Percentiles rank a stretch among this genome's conserved stretches.
These are phyloP conservation scores for Leccinum sublutescens DNA, from an alignment of 768 basidiomycete genomes.

Conservation along the genomic window DNA sequence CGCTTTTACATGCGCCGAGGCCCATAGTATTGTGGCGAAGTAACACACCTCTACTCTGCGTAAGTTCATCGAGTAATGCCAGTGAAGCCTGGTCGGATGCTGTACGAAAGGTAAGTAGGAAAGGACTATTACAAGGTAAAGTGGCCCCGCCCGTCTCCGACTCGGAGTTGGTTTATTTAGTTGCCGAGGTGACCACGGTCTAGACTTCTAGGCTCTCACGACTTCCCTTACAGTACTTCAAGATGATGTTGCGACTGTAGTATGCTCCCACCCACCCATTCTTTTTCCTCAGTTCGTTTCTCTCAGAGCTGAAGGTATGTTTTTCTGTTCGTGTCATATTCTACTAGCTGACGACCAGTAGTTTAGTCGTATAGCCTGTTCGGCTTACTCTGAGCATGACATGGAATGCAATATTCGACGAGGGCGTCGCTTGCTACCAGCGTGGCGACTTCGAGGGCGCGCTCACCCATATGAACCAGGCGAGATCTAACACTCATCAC, in stretches of 20 bases:
- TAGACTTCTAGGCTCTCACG: neutral
- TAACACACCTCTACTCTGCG: conserved; percentile 29
- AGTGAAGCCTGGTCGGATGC: neutral
- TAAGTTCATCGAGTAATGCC: conserved; percentile 26
- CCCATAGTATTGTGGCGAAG: neutral
- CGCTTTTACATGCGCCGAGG: neutral
- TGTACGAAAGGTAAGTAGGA: neutral
- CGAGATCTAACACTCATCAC: conserved; percentile 12
- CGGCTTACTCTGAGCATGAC: conserved; percentile 33
- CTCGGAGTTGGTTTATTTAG: neutral
- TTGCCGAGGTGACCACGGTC: neutral
- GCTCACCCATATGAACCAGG: conserved; percentile 49
- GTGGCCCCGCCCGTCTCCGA: neutral
- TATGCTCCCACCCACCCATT: neutral
- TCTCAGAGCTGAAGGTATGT: neutral
- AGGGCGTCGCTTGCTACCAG: conserved; percentile 44
- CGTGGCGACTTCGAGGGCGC: conserved; percentile 44
- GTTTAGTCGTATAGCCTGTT: neutral
- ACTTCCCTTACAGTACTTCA: neutral
- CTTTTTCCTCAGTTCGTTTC: neutral
- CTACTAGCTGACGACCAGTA: neutral
- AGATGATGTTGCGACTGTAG: neutral
- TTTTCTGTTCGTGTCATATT: neutral
- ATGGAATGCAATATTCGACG: conserved; percentile 44
- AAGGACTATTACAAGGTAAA: neutral